Conservation (phyloP, 1,284 basidiomycete genomes). For the Moniliophthora roreri region DNA sequence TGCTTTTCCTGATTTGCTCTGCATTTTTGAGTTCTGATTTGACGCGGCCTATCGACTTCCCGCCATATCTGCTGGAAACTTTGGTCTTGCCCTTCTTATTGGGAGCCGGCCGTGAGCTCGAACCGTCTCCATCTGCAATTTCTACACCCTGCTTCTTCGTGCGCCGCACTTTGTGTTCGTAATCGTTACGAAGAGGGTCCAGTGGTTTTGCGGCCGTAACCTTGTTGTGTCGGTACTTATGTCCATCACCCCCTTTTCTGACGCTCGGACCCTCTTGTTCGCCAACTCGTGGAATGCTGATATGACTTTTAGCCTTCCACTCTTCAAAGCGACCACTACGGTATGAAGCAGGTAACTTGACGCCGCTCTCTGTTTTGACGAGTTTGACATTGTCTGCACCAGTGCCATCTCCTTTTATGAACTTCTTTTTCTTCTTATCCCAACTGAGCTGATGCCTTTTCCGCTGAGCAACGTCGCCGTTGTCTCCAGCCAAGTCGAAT, state of each 20-base stretch:
- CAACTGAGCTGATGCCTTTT: constrained; percentile 76
- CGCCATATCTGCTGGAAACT: constrained; percentile 46
- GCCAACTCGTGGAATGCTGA: constrained; percentile 77
- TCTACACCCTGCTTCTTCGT: constrained; percentile 49
- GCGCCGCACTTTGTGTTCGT: constrained; percentile 69
- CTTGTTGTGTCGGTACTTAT: constrained; percentile 70
- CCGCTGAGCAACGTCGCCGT: constrained; percentile 55
- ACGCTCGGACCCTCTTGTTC: constrained; percentile 62
- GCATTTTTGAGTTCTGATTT: constrained; percentile 82
- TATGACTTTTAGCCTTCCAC: constrained; percentile 83
- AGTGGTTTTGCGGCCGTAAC: constrained; percentile 64
- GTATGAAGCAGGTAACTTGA: constrained; percentile 90
- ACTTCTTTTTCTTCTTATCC: constrained; percentile 98
- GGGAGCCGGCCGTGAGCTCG: constrained; percentile 19
- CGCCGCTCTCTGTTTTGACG: constrained; percentile 91
- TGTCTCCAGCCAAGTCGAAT: constrained; percentile 87
- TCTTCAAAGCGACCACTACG: constrained; percentile 93
- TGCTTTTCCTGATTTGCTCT: constrained; percentile 80
- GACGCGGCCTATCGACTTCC: constrained; percentile 61
- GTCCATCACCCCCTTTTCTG: constrained; percentile 27
- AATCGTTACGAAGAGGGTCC: constrained; percentile 65
- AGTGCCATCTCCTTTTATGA: constrained; percentile 80
- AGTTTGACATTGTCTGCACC: constrained; percentile 96
- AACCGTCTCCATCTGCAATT: constrained; percentile 16
- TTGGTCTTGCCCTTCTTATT: constrained; percentile 32